Conservation (phyloP, 495 filamentous ascomycete species). For the Penicilliopsis zonata region DNA sequence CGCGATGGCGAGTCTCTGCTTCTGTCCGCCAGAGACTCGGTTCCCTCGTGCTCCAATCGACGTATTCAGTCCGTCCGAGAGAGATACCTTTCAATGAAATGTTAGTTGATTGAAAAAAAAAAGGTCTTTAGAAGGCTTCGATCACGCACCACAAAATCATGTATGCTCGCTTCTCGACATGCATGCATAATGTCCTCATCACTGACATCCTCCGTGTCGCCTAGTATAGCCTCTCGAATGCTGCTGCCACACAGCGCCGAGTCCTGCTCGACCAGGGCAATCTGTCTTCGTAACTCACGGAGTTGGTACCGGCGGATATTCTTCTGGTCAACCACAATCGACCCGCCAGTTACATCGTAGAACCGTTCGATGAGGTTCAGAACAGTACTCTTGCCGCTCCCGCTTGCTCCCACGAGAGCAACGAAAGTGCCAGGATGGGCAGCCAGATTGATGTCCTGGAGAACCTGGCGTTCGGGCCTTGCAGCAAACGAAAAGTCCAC, state of each 20-base stretch:
- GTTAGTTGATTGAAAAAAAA: too few species aligned
- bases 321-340: constrained; percentile 14
- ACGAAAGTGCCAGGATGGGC: constrained; percentile 2
- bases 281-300: constrained; percentile 10
- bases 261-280: constrained; percentile 29
- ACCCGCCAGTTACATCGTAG: constrained; percentile 27
- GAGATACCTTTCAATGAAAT: too few species aligned
- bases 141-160: constrained; percentile 14
- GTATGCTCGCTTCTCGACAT: constrained; percentile 18
- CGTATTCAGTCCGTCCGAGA: background rate
- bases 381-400: constrained; percentile 43
- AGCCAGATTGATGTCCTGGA: constrained; percentile 1
- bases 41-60: constrained; percentile 62
- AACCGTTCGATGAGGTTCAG: constrained; percentile 41
- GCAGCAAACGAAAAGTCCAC: constrained; percentile 4
- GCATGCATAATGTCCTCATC: constrained; percentile 13
- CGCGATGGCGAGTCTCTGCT: constrained; percentile 70
- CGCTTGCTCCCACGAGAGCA: constrained; percentile 32
- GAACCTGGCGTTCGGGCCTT: constrained; percentile 2
- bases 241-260: constrained; percentile 28
- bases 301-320: constrained; percentile 6
- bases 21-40: constrained; percentile 72
- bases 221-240: constrained; percentile 33
- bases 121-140: background rate
- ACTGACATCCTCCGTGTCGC: constrained; percentile 7